A percentile compares a stretch with the other conserved stretches of the same genome.
Evolutionary conservation across 176 grass and related monocot species (phyloP).

Genomic region (Hyparrhenia diplandra): DNA sequence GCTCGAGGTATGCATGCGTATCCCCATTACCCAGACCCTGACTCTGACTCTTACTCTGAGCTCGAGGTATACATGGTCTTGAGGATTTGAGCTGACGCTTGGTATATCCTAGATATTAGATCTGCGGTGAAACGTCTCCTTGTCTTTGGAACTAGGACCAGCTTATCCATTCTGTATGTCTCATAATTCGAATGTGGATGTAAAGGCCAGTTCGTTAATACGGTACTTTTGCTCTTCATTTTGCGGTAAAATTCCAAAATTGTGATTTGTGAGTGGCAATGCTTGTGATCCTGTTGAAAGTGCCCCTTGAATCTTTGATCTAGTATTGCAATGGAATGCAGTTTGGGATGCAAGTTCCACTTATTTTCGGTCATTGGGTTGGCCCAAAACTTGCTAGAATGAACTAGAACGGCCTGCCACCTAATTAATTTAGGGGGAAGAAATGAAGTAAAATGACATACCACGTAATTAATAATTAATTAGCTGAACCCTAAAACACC

Average conservation of each 20-base stretch:
- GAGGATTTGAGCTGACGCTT: neutral
- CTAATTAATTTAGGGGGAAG: neutral
- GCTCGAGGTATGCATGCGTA: slow-evolving; percentile 51
- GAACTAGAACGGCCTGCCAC: neutral
- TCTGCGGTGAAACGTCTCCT: neutral
- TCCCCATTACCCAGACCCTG: neutral
- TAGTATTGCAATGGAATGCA: neutral
- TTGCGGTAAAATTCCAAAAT: neutral
- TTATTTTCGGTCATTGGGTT: neutral
- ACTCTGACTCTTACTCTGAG: neutral
- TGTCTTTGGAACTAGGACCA: neutral
- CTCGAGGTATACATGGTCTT: neutral
- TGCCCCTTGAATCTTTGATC: neutral
- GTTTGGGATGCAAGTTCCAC: neutral
- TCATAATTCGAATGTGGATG: neutral
- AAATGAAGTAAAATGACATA: neutral
- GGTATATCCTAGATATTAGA: neutral
- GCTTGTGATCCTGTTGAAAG: neutral
- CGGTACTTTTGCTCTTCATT: neutral
- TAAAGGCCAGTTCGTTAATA: neutral
- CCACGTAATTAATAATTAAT: too few species aligned
- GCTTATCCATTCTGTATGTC: neutral
- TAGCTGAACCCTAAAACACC: neutral
- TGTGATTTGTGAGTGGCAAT: neutral
- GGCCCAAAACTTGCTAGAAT: neutral